Evolutionary conservation across 495 filamentous ascomycete species (phyloP), one percentile per base, ranked within the genome.

Genomic region (Penicillium steckii): DNA sequence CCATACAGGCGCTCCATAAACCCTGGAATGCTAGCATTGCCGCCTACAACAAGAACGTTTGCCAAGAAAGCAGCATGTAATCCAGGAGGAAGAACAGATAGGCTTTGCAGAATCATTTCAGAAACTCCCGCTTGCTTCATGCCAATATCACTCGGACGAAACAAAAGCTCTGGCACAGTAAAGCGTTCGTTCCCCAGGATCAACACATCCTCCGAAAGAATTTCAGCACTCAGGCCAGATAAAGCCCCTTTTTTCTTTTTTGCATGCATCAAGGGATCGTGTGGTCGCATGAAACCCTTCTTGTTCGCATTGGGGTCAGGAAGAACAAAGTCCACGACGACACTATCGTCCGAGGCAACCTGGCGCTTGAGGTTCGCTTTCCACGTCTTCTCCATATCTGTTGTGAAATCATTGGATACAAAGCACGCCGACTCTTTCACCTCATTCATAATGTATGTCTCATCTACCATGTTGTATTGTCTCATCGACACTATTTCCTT

Each of bases 181-280:
- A 99, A 99, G 37, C 94, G 80, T 68, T 99, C 94, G 62, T 96
- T 97, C 3, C 89, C 84, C 18, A 97, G 71, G 0, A 92, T 90
- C 59, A 97, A 67, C 19, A 90, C 81, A 60, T 97, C 91, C 62
- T 97, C 94, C 2, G 76, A 71, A 1, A 83, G 76, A 4, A 80
- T 75, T 24, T 83, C 80, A 8, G 73, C 62, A 15, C 74, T 73
- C n/a, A 77, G 67, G 33, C 79, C 74, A 12, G 80, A 76, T 12
- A 68, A 55, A 0, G 68, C 61, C 30, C 72, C 67, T 65, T 85
- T 88, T 42, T 79, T 82, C 45, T 85, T 75, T 56, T 82, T 85
- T 3, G 77, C 76, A n/a, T 81, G 77, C 8, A 75, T 30, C 1
- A 76, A 61, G 12, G 88, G 81, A 59, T 95, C 88, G 56, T 95